These are phyloP conservation scores for Podaxis sp. DNA, from an alignment of 768 basidiomycete genomes.

Conservation along the genomic window DNA sequence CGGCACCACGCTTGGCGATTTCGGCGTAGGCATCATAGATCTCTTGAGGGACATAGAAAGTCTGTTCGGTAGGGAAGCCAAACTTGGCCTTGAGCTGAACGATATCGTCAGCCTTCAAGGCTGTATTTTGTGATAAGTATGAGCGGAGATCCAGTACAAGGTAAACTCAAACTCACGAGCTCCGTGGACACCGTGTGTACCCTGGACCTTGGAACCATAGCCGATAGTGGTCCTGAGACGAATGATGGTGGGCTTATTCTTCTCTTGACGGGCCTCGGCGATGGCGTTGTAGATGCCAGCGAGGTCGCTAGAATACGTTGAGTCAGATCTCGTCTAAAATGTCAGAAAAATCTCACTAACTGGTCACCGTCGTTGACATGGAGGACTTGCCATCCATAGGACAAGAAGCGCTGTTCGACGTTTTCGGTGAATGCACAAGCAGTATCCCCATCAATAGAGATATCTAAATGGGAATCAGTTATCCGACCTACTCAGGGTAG, in stretches of 20 bases:
- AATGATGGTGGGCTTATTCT: constrained; percentile 83
- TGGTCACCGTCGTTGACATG: constrained; percentile 76
- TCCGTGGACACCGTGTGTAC: constrained; percentile 93
- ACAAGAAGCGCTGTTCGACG: constrained; percentile 79
- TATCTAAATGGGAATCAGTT: constrained; percentile 48
- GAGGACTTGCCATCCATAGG: constrained; percentile 95
- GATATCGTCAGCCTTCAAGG: constrained; percentile 92
- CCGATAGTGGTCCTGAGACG: constrained; percentile 88
- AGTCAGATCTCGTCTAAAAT: not conserved
- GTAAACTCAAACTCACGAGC: constrained; percentile 74
- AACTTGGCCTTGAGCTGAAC: constrained; percentile 77
- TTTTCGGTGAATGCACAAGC: constrained; percentile 92
- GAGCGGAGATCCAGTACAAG: not conserved
- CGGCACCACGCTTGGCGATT: constrained; percentile 68
- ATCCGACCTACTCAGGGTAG: not conserved
- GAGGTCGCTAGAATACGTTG: constrained; percentile 53
- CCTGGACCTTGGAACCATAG: constrained; percentile 88
- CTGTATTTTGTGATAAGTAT: constrained; percentile 31
- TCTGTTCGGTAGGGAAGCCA: constrained; percentile 72
- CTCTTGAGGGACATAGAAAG: constrained; percentile 73
- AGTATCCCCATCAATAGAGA: constrained; percentile 95
- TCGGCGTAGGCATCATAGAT: constrained; percentile 66
- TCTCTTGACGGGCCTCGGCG: constrained; percentile 68
- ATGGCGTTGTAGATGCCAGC: constrained; percentile 75
- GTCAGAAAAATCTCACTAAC: constrained; percentile 32